Evolutionary conservation across 1,284 basidiomycete genomes (phyloP).

Genomic region (Boletus holoroseus): DNA sequence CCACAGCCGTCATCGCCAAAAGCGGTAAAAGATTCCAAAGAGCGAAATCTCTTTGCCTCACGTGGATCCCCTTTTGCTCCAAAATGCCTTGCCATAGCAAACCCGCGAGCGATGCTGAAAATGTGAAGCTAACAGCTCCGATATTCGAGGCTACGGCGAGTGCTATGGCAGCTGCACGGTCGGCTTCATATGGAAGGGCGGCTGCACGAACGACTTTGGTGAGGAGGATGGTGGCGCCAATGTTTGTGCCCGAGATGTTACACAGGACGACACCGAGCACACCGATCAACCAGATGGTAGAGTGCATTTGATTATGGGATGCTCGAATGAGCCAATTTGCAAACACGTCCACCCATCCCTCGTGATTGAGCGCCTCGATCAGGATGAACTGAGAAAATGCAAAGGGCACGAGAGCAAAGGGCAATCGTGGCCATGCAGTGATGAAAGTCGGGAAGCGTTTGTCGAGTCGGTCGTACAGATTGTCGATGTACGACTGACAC

Average conservation of each 20-base stretch:
- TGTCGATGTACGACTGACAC: conserved; percentile 21
- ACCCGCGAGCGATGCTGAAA: conserved; percentile 87
- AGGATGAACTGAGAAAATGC: conserved; percentile 95
- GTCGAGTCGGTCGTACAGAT: conserved; percentile 27
- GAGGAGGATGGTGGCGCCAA: conserved; percentile 91
- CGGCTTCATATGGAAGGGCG: conserved; percentile 16
- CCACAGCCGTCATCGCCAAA: conserved; percentile 47
- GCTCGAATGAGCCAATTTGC: conserved; percentile 62
- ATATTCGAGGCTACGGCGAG: conserved; percentile 85
- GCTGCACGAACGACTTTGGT: conserved; percentile 46
- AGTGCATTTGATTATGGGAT: conserved; percentile 41
- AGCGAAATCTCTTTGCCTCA: conserved; percentile 68
- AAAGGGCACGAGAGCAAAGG: conserved; percentile 82
- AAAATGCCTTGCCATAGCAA: conserved; percentile 84
- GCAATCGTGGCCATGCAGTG: conserved; percentile 66
- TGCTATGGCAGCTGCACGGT: conserved; percentile 47
- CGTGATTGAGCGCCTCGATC: conserved; percentile 76
- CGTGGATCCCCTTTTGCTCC: conserved; percentile 67
- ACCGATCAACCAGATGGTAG: conserved; percentile 54
- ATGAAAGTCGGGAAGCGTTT: conserved; percentile 69
- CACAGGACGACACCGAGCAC: conserved; percentile 71
- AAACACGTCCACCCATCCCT: conserved; percentile 92
- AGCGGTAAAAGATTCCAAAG: conserved; percentile 65
- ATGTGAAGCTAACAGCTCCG: conserved; percentile 88
- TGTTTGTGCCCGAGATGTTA: conserved; percentile 91